Conservation (phyloP, 2,329 filamentous ascomycete species). For the Fusarium phyllophilum region DNA sequence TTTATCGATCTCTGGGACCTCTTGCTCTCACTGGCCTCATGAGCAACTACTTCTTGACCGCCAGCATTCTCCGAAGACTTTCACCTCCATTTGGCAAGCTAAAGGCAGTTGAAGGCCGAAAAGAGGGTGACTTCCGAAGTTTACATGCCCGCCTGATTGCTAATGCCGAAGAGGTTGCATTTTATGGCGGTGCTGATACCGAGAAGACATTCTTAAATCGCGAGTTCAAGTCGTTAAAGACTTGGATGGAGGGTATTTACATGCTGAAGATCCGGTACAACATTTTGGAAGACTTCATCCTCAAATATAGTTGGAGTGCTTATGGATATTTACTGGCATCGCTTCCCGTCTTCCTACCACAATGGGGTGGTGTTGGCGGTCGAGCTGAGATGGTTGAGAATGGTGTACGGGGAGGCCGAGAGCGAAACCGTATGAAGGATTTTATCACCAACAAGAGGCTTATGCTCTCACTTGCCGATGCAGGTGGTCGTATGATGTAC, state of each 20-base stretch:
- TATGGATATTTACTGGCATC: slow-evolving; percentile 96
- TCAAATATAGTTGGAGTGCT: slow-evolving; percentile 99
- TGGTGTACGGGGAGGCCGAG: slow-evolving; percentile 66
- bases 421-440: slow-evolving; percentile 92
- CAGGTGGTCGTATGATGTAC: slow-evolving; percentile 99
- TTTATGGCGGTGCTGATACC: slow-evolving; percentile 95
- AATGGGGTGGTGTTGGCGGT: slow-evolving; percentile 88
- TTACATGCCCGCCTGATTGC: slow-evolving; percentile 92
- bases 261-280: slow-evolving; percentile 98
- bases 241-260: slow-evolving; percentile 99
- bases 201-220: slow-evolving; percentile 92
- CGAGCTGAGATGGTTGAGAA: slow-evolving; percentile 70
- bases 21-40: slow-evolving; percentile 86
- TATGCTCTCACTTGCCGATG: slow-evolving; percentile 96
- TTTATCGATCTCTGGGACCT: slow-evolving; percentile 90
- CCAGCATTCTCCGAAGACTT: slow-evolving; percentile 85
- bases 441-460: slow-evolving; percentile 99
- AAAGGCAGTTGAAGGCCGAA: slow-evolving; percentile 93
- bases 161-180: slow-evolving; percentile 97
- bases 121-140: slow-evolving; percentile 93
- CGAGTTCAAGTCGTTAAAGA: slow-evolving; percentile 91
- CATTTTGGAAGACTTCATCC: slow-evolving; percentile 96
- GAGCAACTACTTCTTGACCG: slow-evolving; percentile 94
- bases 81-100: slow-evolving; percentile 97
- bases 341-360: slow-evolving; percentile 91